Percentiles rank a stretch among this genome's conserved stretches.
These are phyloP conservation scores for Tylopilus vinaceipallidus DNA, from an alignment of 768 basidiomycete genomes.

Conservation along the genomic window DNA sequence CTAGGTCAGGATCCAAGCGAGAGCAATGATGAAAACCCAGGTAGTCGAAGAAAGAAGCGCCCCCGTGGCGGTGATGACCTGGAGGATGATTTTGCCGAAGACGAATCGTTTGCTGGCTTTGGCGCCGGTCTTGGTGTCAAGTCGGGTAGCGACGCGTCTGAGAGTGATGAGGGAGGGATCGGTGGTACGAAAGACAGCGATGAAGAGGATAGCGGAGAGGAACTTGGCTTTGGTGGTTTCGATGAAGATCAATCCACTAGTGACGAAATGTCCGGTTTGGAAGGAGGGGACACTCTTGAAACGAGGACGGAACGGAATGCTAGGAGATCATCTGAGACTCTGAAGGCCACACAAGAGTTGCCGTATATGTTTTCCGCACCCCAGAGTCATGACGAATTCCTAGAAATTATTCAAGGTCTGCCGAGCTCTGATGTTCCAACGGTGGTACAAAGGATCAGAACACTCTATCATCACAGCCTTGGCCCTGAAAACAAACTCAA, in stretches of 20 bases:
- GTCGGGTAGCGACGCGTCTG: constrained; percentile 37
- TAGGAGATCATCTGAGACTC: constrained; percentile 31
- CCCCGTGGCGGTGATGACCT: constrained; percentile 80
- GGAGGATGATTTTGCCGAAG: constrained; percentile 78
- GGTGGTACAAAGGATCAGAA: constrained; percentile 87
- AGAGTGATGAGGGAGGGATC: constrained; percentile 33
- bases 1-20: constrained; percentile 72
- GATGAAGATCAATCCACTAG: constrained; percentile 36
- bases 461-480: constrained; percentile 91
- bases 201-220: constrained; percentile 28
- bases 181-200: constrained; percentile 35
- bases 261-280: constrained; percentile 35
- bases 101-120: constrained; percentile 34
- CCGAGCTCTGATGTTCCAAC: constrained; percentile 70
- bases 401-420: constrained; percentile 74
- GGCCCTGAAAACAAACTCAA: constrained; percentile 88
- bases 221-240: constrained; percentile 32
- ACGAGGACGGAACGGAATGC: constrained; percentile 36
- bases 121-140: constrained; percentile 39
- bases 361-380: constrained; percentile 96
- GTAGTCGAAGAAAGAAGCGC: constrained; percentile 47
- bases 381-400: constrained; percentile 79
- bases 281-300: constrained; percentile 41
- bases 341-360: constrained; percentile 52
- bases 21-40: constrained; percentile 54